Evolutionary conservation across 495 filamentous ascomycete species (phyloP).

Genomic region (Cetradonia linearis): DNA sequence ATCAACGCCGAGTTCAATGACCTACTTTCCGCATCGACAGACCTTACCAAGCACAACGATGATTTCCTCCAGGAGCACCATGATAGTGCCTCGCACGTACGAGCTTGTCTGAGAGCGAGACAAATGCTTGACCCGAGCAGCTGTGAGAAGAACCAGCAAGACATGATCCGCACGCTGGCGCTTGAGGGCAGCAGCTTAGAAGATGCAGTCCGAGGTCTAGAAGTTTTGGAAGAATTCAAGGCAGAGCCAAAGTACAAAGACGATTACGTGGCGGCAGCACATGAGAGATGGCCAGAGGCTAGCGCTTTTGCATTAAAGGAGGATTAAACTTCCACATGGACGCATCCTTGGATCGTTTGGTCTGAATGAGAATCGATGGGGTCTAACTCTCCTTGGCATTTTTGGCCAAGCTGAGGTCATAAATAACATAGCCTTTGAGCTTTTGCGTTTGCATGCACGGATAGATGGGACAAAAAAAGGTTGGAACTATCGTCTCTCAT

Average conservation of each 20-base stretch:
- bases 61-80: conserved; percentile 54
- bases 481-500: not conserved
- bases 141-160: conserved; percentile 47
- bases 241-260: conserved; percentile 40
- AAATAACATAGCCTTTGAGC: not conserved
- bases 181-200: conserved; percentile 39
- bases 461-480: not conserved
- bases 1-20: conserved; percentile 54
- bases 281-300: conserved; percentile 61
- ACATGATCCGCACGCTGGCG: conserved; percentile 48
- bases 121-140: conserved; percentile 49
- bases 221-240: conserved; percentile 51
- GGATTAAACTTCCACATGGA: not conserved
- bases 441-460: not conserved
- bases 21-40: conserved; percentile 43
- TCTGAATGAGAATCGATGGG: not conserved
- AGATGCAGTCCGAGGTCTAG: conserved; percentile 50
- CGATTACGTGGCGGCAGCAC: conserved; percentile 53
- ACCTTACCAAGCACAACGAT: conserved; percentile 58
- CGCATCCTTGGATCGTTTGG: not conserved
- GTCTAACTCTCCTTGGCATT: not conserved
- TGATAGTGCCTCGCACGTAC: conserved; percentile 51
- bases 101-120: conserved; percentile 50
- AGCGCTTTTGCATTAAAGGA: conserved; percentile 39
- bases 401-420: not conserved